Evolutionary conservation across 2,329 filamentous ascomycete genomes (phyloP), one percentile per base, ranked within the genome.

Genomic region (Neonectria hederae): DNA sequence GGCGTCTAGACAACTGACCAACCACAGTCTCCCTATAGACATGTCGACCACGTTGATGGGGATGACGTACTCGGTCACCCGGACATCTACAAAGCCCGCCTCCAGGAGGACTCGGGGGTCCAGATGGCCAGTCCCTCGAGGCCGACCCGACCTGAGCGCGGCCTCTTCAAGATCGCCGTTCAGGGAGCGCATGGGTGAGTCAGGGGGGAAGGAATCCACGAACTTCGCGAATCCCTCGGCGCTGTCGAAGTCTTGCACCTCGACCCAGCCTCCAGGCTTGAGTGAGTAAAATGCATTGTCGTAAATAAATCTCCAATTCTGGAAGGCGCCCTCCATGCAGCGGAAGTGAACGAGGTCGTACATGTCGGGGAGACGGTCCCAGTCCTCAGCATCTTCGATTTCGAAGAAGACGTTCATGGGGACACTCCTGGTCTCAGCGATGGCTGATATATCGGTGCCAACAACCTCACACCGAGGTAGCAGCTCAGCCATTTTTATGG

Each of bases 381-480:
- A 89, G 45, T 87, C 85, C 73, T 88, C 85, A 49, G 86, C 86
- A 68, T 88, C 84, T 68, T 88, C 86, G 5, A 88, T 81, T 74
- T 88, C 85, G 76, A 87, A 88, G 69, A 84, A 87, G 42, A 87
- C 82, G 65, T 89, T 89, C 71, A 84, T 83, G 5, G 86, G 86
- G 7, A 86, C 84, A 35, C 83, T 82, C 21, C 81, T 82, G n/a
- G 84, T 84, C 68, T 87, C 86, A 19, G 78, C 78, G 53, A 88
- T 86, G 63, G 86, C 85, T 17, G 85, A 84, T 60, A 88, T 87
- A 67, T 89, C 86, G 45, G 84, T 87, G 22, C 86, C 86, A 6
- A 86, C 83, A 5, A 89, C 84, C 68, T 88, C 85, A 70, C 84
- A 87, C 32, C 80, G 75, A 5, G 84, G 85, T 69, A 80, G 84